Conservation (phyloP, 768 basidiomycete genomes). For the Kondoa malvinella region DNA sequence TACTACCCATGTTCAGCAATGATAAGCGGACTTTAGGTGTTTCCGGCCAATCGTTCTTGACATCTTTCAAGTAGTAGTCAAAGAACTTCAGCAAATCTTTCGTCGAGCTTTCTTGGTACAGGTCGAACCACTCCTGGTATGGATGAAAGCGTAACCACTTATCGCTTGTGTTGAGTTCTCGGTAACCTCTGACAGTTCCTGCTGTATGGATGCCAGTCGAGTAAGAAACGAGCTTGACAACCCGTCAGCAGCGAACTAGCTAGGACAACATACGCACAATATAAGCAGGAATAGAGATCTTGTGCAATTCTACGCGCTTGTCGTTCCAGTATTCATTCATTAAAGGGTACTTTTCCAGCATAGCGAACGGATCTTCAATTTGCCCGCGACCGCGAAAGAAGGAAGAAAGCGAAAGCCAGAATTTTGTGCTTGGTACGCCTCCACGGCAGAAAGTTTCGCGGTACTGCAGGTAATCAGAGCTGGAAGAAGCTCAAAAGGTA, state of each 20-base stretch:
- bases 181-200: too few species aligned
- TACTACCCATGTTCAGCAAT: too few species aligned
- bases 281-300: conserved; percentile 19
- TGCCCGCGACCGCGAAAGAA: conserved; percentile 11
- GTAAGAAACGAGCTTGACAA: too few species aligned
- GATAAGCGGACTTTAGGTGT: conserved; percentile 21
- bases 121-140: conserved; percentile 22
- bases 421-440: conserved; percentile 6
- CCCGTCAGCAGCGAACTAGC: too few species aligned
- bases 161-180: neutral
- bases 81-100: conserved; percentile 20
- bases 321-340: conserved; percentile 19
- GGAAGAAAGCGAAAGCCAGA: conserved; percentile 8
- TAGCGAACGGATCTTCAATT: conserved; percentile 18
- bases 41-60: conserved; percentile 20
- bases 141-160: conserved; percentile 6
- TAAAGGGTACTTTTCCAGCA: conserved; percentile 17
- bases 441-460: conserved; percentile 12
- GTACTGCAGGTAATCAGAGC: conserved; percentile 1
- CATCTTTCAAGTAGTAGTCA: conserved; percentile 18
- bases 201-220: too few species aligned
- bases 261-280: too few species aligned
- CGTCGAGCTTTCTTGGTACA: too few species aligned
- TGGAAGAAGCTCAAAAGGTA: neutral
- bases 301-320: conserved; percentile 19